A percentile compares a stretch with the other conserved stretches of the same genome.
Evolutionary conservation across 768 basidiomycete genomes (phyloP).

Genomic region (Boletus tylopilopsis): DNA sequence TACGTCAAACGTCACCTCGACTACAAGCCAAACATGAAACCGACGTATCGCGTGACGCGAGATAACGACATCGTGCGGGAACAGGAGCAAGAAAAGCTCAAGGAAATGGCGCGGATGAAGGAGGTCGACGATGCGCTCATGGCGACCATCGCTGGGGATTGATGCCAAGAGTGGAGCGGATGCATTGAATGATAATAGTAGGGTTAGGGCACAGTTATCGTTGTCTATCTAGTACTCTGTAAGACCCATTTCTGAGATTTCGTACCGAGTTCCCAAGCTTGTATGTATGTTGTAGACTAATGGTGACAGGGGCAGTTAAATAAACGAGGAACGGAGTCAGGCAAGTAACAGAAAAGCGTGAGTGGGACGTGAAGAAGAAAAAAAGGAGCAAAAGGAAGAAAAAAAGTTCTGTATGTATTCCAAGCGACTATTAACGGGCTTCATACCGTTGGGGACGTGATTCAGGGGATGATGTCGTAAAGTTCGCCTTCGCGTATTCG

Average conservation of each 20-base stretch:
- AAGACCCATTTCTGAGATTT: neutral
- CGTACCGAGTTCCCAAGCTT: slow-evolving; percentile 2
- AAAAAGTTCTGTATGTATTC: slow-evolving; percentile 9
- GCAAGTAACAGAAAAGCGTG: slow-evolving; percentile 10
- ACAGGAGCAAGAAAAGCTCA: slow-evolving; percentile 51
- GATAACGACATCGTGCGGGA: slow-evolving; percentile 65
- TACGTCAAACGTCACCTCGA: slow-evolving; percentile 89
- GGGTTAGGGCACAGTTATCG: neutral
- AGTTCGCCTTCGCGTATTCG: slow-evolving; percentile 77
- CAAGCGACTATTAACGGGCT: slow-evolving; percentile 14
- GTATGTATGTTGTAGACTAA: neutral
- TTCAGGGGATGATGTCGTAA: slow-evolving; percentile 66
- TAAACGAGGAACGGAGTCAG: neutral
- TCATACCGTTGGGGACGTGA: slow-evolving; percentile 1
- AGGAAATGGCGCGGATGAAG: slow-evolving; percentile 48
- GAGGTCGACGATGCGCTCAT: slow-evolving; percentile 67
- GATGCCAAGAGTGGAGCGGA: neutral
- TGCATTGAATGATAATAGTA: neutral
- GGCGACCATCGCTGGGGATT: slow-evolving; percentile 37
- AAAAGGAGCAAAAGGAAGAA: neutral
- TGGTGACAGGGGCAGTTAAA: neutral
- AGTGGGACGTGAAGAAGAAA: slow-evolving; percentile 1
- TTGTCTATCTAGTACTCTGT: slow-evolving; percentile 13
- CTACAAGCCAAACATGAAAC: slow-evolving; percentile 68
- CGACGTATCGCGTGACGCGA: slow-evolving; percentile 62